Conservation (phyloP, 1,139 yeast genomes). For the Dujonia santamariae region DNA sequence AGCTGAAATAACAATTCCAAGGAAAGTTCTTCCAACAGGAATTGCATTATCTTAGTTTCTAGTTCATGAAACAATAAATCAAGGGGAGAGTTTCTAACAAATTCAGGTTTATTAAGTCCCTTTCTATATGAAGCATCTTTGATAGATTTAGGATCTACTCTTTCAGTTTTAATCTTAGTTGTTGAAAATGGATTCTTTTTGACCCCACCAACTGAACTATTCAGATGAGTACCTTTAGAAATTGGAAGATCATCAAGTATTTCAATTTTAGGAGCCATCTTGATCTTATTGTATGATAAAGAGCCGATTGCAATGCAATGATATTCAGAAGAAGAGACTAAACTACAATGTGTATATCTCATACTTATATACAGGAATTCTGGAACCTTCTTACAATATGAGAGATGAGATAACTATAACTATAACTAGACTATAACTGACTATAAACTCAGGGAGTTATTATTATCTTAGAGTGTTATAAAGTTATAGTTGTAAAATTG, state of each 20-base stretch:
- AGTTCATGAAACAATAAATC: constrained; percentile 33
- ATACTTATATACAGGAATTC: too few species aligned
- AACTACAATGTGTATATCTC: too few species aligned
- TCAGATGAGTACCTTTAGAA: background rate
- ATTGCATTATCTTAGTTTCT: constrained; percentile 22
- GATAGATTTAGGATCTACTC: constrained; percentile 32
- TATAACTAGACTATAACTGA: too few species aligned
- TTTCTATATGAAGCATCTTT: constrained; percentile 22
- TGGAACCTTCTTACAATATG: too few species aligned
- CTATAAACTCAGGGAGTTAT: too few species aligned
- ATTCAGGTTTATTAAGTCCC: constrained; percentile 36
- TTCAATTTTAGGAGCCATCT: too few species aligned
- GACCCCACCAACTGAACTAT: constrained; percentile 6
- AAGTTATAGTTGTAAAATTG: too few species aligned
- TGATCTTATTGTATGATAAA: too few species aligned
- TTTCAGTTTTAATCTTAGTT: constrained; percentile 21
- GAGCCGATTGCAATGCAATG: too few species aligned
- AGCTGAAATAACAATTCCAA: constrained; percentile 15
- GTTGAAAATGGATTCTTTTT: constrained; percentile 33
- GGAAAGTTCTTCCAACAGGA: constrained; percentile 23
- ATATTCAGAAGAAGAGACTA: too few species aligned
- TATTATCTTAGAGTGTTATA: too few species aligned
- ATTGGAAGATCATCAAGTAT: constrained; percentile 13
- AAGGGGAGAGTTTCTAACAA: constrained; percentile 29
- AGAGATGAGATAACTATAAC: too few species aligned